These are phyloP conservation scores for Microdochium nivale DNA, from an alignment of 2,329 filamentous ascomycete genomes.

Conservation along the genomic window DNA sequence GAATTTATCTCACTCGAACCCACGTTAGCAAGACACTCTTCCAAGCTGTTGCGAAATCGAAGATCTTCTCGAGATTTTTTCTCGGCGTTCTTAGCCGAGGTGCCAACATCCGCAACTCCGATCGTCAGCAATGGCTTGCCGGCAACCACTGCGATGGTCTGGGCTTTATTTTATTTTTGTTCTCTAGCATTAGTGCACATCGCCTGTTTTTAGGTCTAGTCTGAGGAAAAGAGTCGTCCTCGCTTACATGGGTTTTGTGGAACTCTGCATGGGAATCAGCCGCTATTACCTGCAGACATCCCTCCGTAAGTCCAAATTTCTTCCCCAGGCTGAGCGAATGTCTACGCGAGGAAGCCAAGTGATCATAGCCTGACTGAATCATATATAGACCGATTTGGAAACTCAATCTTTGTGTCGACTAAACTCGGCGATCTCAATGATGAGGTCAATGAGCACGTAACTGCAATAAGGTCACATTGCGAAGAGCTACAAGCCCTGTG, in stretches of 20 bases:
- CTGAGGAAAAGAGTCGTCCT: neutral
- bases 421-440: neutral
- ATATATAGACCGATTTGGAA: neutral
- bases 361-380: neutral
- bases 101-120: conserved; percentile 54
- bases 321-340: neutral
- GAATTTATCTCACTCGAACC: neutral
- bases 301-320: neutral
- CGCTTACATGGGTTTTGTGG: neutral
- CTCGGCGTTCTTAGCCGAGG: conserved; percentile 4
- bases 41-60: conserved; percentile 6
- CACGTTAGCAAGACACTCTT: conserved; percentile 5
- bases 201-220: conserved; percentile 4
- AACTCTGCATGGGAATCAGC: neutral
- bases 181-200: conserved; percentile 6
- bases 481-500: neutral
- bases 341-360: neutral
- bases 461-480: neutral
- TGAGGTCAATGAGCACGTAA: neutral
- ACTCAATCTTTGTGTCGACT: neutral
- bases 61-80: conserved; percentile 4
- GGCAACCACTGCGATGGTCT: conserved; percentile 40
- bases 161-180: conserved; percentile 18
- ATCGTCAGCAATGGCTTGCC: conserved; percentile 40
- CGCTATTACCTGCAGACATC: neutral